Evolutionary conservation across 352 stramenopile genomes (phyloP).

Genomic region (Pythium plurisporium): DNA sequence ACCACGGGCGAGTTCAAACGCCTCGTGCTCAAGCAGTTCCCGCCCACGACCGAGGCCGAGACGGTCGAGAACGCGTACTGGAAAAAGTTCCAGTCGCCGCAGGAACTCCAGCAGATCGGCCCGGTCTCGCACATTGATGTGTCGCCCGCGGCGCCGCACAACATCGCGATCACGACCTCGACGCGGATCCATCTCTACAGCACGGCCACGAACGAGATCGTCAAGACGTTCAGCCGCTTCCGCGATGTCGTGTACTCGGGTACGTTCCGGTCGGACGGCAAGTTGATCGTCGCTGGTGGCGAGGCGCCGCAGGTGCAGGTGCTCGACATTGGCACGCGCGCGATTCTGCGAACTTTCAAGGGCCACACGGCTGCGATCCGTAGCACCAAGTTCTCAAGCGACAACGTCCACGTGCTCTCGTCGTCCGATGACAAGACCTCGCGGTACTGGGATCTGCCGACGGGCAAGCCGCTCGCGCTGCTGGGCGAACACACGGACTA

Average conservation of each 20-base stretch:
- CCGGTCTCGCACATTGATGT: conserved; percentile 85
- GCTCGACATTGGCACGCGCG: conserved; percentile 78
- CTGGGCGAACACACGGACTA: conserved; percentile 88
- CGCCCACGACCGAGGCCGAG: conserved; percentile 66
- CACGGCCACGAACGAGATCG: conserved; percentile 75
- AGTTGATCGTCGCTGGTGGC: conserved; percentile 81
- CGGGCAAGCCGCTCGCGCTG: conserved; percentile 67
- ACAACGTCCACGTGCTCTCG: conserved; percentile 86
- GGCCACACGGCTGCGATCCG: conserved; percentile 78
- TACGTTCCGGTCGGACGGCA: conserved; percentile 84
- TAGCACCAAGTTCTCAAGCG: conserved; percentile 71
- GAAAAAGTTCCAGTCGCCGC: conserved; percentile 83
- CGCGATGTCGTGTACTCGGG: conserved; percentile 84
- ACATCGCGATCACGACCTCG: conserved; percentile 85
- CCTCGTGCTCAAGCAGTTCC: conserved; percentile 86
- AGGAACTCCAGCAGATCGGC: conserved; percentile 82
- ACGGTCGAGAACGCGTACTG: conserved; percentile 83
- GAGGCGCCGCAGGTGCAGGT: conserved; percentile 77
- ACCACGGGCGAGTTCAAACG: conserved; percentile 81
- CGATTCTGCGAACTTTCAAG: conserved; percentile 85
- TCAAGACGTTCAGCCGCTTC: conserved; percentile 88
- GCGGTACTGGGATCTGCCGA: conserved; percentile 86
- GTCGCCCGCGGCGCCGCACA: conserved; percentile 65
- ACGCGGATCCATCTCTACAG: conserved; percentile 86
- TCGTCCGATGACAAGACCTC: conserved; percentile 89